Base-by-base conservation (phyloP, 1,284 basidiomycete species). In the Pulchroboletus neoregius region DNA sequence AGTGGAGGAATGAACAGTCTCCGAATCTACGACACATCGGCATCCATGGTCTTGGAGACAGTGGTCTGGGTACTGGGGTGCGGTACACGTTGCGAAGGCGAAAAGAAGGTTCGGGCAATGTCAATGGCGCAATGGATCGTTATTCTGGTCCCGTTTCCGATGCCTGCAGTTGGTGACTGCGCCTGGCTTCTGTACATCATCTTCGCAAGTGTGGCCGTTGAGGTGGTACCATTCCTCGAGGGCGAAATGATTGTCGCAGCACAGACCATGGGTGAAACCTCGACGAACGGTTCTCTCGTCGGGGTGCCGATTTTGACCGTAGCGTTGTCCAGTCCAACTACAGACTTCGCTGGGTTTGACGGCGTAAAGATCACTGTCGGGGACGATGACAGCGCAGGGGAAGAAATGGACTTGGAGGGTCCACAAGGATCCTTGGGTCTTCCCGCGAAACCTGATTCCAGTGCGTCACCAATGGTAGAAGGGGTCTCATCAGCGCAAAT, bases 81-180 rank as follows among this genome's bases (percentile, higher is more conserved):
- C 3, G 27, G 20, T 1, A n/a, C 31, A 15, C 2, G 13, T 22
- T 5, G 11, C 2, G 31, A 18, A 15, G 48, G 23, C 4, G 35
- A 27, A 20, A 57, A 36, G n/a, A 58, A 5, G 0, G 32, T 15
- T 15, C 26, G 18, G 20, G 38, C 15, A 23, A 30, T 13, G 13
- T 27, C 37, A 3, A 42, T 2, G 26, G 38, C 38, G 6, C 18
- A 23, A 18, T 8, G 20, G 20, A 43, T 13, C 4, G 22, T 10
- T 9, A 2, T 30, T n/a, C 15, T 11, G 3, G n/a, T 23, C n/a
- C 15, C n/a, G 7, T 18, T 26, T 34, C 18, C 18, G n/a, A 7
- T 0, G 4, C n/a, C n/a, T n/a, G n/a, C 30, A 35, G 11, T n/a
- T 6, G 30, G n/a, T 3, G 32, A 34, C 16, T 13, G 16, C 12